Base-by-base conservation (phyloP, 169 alveolate species). In the Eimeria brunetti region DNA sequence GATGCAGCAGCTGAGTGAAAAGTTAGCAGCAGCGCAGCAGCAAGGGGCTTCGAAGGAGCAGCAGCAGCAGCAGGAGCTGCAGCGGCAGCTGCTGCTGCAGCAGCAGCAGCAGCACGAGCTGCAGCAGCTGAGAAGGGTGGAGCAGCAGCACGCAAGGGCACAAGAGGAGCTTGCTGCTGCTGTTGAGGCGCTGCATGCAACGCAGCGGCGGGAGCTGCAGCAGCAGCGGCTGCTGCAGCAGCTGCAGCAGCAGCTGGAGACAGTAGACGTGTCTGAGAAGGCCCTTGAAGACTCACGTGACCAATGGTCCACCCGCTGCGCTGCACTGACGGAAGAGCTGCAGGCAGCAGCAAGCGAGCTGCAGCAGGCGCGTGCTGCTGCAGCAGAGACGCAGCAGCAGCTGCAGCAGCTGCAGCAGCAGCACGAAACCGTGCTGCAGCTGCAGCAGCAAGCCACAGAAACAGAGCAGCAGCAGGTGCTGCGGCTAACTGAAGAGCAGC, bases 211-310 rank as follows among this genome's bases (percentile, higher is more conserved):
- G 27, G 91, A 84, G 58, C 80, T 84, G 80, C 91, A 84, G 91
- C 91, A 84, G 91, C 91, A 84, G 78, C 91, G 22, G 91, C 91
- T 84, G 91, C 80, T 84, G 80, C 91, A 84, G 91, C 91, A 84
- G 80, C 91, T 84, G 78, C 91, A 84, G 91, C 91, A 84, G 91
- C 80, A 84, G 80, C 91, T 58, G 91, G 53, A 58, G 89, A 12
- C 36, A 24, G 89, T 27, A 33, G 91, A 84, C 22, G 78, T 84
- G 12, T 36, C 62, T 33, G 91, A 84, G 58, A 84, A 49, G 46
- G 51, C 51, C 38, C 76, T 83, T 1, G 76, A 83, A 33, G 44
- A 84, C 44, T 58, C 80, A n/a, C 56, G 62, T 36, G 80, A 38
- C 62, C 53, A 38, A 22, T 58, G 60, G 62, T 33, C 91, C 27